These are phyloP conservation scores for Coemansia sp. DNA, from an alignment of 192 early-diverging fungal species.

Conservation along the genomic window DNA sequence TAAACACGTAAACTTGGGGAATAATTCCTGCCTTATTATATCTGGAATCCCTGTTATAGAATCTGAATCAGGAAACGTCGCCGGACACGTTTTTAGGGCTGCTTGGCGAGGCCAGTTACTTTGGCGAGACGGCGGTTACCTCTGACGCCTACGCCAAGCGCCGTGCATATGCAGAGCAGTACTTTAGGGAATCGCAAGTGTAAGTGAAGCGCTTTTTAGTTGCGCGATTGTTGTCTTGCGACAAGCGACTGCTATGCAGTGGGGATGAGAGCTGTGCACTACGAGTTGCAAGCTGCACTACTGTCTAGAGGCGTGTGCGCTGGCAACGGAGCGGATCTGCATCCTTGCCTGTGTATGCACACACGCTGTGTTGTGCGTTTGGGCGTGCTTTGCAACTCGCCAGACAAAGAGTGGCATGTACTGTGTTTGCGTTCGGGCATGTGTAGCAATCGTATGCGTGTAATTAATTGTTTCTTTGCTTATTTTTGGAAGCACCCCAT, in stretches of 20 bases:
- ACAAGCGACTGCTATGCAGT: not conserved
- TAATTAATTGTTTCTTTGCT: not conserved
- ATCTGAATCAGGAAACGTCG: constrained; percentile 2
- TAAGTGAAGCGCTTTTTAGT: not conserved
- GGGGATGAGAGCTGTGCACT: not conserved
- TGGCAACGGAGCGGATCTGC: not conserved
- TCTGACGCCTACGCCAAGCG: constrained; percentile 5
- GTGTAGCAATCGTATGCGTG: not conserved
- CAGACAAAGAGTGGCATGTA: constrained; percentile 5
- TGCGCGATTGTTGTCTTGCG: not conserved
- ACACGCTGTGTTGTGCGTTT: not conserved
- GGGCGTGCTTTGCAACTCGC: not conserved
- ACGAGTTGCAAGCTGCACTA: not conserved
- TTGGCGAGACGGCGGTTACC: constrained; percentile 1
- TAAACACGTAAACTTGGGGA: not conserved
- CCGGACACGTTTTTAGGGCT: constrained; percentile 2
- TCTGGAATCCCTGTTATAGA: not conserved
- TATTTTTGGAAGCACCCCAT: constrained; percentile 3
- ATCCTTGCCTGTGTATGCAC: not conserved
- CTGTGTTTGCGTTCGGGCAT: not conserved
- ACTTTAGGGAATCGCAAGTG: constrained; percentile 21
- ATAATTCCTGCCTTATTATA: constrained; percentile 2
- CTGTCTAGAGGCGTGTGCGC: not conserved
- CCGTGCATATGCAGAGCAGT: constrained; percentile 13
- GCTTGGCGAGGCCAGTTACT: constrained; percentile 14